Percentiles rank a stretch among this genome's conserved stretches.
These are phyloP conservation scores for Rubus idaeus DNA, from an alignment of 306 rosid species.

Conservation along the genomic window DNA sequence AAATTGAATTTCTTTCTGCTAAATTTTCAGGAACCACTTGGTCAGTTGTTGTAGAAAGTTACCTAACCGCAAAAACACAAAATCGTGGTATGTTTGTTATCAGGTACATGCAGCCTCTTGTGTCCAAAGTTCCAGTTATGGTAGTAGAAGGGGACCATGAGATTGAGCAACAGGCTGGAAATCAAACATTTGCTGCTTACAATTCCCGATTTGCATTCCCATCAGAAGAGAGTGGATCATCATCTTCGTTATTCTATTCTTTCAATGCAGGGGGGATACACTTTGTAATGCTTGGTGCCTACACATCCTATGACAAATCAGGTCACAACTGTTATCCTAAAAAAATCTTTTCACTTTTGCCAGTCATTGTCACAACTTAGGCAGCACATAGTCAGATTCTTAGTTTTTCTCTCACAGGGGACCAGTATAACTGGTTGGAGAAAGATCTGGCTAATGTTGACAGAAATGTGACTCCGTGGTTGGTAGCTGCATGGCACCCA, in stretches of 20 bases:
- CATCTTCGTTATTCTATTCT: conserved; percentile 73
- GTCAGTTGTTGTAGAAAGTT: not conserved
- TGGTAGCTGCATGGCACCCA: conserved; percentile 84
- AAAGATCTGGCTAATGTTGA: conserved; percentile 67
- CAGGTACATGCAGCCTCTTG: conserved; percentile 83
- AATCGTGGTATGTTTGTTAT: conserved; percentile 12
- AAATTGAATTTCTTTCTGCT: not conserved
- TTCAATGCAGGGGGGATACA: conserved; percentile 93
- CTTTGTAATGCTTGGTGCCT: conserved; percentile 81
- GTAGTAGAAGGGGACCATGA: conserved; percentile 93
- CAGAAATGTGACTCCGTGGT: conserved; percentile 88
- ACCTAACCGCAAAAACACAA: not conserved
- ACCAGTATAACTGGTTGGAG: conserved; percentile 83
- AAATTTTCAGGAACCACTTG: not conserved
- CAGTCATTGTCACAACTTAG: not conserved
- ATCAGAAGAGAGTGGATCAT: conserved; percentile 75
- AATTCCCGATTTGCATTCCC: conserved; percentile 86
- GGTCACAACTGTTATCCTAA: conserved; percentile 32
- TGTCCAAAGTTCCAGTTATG: conserved; percentile 80
- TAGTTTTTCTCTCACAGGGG: conserved; percentile 41
- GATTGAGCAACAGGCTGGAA: conserved; percentile 67
- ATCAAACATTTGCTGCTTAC: conserved; percentile 69
- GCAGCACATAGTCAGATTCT: not conserved
- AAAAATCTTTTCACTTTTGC: not conserved
- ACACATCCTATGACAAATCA: conserved; percentile 52